Evolutionary conservation across 2,329 filamentous ascomycete genomes (phyloP), one percentile per base, ranked within the genome.

Genomic region (Allantophomopsis lycopodina): DNA sequence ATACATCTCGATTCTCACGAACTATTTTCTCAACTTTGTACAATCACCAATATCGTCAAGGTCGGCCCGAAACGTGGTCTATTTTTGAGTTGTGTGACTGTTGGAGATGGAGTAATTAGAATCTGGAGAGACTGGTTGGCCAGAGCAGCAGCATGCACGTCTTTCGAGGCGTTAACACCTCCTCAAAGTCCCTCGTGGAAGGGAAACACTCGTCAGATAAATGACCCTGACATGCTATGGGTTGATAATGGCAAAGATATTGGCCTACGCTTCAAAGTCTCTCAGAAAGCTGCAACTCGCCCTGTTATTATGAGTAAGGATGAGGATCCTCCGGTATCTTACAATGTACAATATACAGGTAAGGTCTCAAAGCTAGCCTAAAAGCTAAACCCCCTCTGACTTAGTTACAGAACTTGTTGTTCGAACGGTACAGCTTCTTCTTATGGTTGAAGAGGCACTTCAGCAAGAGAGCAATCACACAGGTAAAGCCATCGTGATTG

Each of bases 121-220:
- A 65, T 91, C 1, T 88, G 76, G 68, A 70, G 82, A 39, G 63
- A 78, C 13, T 91, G 84, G 83, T 61, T 91, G 30, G 64, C 65
- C 5, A 46, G 51, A n/a, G 40, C 39, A 41, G 46, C 10, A 30
- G 44, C 30, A 32, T 28, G 30, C 13, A 20, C 35, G n/a, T 40
- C 23, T 36, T 41, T 37, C 38, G 20, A 23, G 21, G 37, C n/a
- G 23, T 10, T 28, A 28, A 28, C 7, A 6, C 23, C 23, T 28
- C 23, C 23, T 28, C 23, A 28, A 28, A 28, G 23, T 28, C 23
- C 23, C 3, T 28, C 23, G 4, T 28, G 8, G 5, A 28, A 28
- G 5, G 23, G 23, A 28, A 10, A 28, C 23, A 28, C 23, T 28
- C 30, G 11, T 23, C 45, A 41, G 38, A 55, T 51, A 36, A 50